Evolutionary conservation across 2,329 filamentous ascomycete species (phyloP).

Genomic region (Colletotrichum melonis): DNA sequence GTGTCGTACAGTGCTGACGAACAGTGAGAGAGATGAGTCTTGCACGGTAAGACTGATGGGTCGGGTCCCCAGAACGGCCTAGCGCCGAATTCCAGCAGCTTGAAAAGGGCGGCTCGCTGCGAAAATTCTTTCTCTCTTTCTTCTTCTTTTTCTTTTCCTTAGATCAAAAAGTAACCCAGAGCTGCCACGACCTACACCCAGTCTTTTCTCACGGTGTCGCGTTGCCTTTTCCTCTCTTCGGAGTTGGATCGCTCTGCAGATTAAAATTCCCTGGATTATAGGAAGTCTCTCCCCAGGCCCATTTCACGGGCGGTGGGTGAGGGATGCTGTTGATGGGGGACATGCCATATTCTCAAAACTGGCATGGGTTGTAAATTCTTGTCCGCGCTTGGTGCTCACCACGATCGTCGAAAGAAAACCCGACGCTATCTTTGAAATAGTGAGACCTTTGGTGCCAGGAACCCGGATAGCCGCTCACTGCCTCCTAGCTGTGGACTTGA

Average conservation of each 20-base stretch:
- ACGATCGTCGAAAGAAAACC: not conserved
- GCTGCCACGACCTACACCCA: conserved; percentile 73
- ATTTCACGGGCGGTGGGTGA: conserved; percentile 57
- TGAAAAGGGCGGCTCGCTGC: conserved; percentile 26
- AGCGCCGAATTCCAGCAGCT: conserved; percentile 35
- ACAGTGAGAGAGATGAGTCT: not conserved
- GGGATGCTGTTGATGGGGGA: conserved; percentile 73
- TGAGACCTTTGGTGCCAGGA: not conserved
- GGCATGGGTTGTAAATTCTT: not conserved
- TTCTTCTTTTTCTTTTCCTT: conserved; percentile 56
- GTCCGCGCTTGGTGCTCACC: not conserved
- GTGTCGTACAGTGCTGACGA: not conserved
- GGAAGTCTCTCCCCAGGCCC: conserved; percentile 67
- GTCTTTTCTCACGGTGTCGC: conserved; percentile 64
- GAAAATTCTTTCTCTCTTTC: conserved; percentile 48
- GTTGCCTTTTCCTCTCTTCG: conserved; percentile 66
- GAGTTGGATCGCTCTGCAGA: conserved; percentile 68
- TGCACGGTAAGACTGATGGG: not conserved
- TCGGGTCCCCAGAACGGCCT: conserved; percentile 32
- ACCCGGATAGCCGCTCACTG: not conserved
- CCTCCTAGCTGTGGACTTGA: not conserved
- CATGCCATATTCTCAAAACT: conserved; percentile 47
- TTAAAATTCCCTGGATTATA: conserved; percentile 67
- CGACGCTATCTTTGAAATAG: not conserved
- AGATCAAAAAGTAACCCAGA: conserved; percentile 73